phyloP scores from a whole-genome alignment of 1,284 basidiomycete species.

The Cystobasidium sp. region DNA sequence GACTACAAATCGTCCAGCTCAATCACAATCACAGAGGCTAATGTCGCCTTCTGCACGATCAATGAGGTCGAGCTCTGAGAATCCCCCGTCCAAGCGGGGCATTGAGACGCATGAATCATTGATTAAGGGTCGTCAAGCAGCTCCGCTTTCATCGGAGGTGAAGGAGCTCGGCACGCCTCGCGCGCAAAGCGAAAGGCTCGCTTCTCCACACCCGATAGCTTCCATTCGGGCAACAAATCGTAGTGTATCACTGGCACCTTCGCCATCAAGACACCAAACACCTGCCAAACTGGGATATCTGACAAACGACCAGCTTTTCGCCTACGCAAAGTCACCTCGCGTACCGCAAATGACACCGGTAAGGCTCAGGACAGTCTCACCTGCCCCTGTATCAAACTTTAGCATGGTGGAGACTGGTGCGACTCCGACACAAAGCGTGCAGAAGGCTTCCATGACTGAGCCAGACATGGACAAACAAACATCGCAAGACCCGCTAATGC shows the following conservation, averaged over 20 bases:
- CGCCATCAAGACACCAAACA: neutral
- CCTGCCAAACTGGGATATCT: neutral
- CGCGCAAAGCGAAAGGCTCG: too few species aligned
- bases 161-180: too few species aligned
- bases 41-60: neutral
- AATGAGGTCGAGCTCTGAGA: neutral
- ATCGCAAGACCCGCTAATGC: too few species aligned
- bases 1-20: neutral
- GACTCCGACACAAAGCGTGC: neutral
- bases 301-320: constrained; percentile 1
- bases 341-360: constrained; percentile 7
- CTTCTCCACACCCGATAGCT: too few species aligned
- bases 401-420: neutral
- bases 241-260: neutral
- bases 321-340: neutral
- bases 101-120: too few species aligned
- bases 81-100: neutral
- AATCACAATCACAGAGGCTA: neutral
- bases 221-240: neutral
- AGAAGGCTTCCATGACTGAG: too few species aligned
- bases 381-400: neutral
- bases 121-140: too few species aligned
- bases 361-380: constrained; percentile 4
- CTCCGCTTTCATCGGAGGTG: too few species aligned
- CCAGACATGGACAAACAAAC: too few species aligned